A percentile compares a stretch with the other conserved stretches of the same genome.
Conservation (phyloP, 805 yeast species). For the Lachancea nothofagi region DNA sequence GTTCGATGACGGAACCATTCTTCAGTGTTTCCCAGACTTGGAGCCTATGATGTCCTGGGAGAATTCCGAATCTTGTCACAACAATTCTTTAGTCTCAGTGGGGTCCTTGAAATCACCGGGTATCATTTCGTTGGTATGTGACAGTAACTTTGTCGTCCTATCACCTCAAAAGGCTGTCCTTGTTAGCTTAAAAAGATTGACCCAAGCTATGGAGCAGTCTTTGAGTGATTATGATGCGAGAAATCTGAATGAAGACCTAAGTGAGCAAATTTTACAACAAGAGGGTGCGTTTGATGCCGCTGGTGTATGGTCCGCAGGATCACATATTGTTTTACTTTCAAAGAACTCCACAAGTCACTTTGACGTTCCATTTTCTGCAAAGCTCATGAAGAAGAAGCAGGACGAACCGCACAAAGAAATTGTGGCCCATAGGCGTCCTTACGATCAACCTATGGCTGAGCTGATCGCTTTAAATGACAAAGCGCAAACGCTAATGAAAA, state of each 20-base stretch:
- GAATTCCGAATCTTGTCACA: constrained; percentile 18
- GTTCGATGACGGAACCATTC: constrained; percentile 29
- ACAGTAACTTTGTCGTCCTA: not conserved
- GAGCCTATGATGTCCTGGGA: constrained; percentile 37
- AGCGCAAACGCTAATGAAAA: constrained; percentile 14
- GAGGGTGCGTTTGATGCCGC: constrained; percentile 2
- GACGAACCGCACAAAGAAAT: not conserved
- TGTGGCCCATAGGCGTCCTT: not conserved
- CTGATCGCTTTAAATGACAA: constrained; percentile 14
- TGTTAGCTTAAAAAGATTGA: not conserved
- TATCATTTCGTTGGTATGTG: not conserved
- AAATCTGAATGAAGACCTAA: constrained; percentile 1
- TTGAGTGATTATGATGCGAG: constrained; percentile 6
- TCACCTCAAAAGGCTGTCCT: constrained; percentile 3
- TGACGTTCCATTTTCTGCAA: not conserved
- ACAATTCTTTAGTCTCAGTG: constrained; percentile 22
- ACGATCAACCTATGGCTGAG: constrained; percentile 20
- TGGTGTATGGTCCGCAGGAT: constrained; percentile 1
- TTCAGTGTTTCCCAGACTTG: constrained; percentile 30
- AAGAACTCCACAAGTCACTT: not conserved
- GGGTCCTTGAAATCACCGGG: constrained; percentile 3
- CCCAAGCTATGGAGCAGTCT: constrained; percentile 1
- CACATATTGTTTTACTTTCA: constrained; percentile 1
- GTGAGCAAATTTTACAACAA: not conserved
- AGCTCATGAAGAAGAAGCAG: not conserved